Evolutionary conservation across 2,329 filamentous ascomycete genomes (phyloP), one percentile per base, ranked within the genome.

Genomic region (Sporothrix pallida): DNA sequence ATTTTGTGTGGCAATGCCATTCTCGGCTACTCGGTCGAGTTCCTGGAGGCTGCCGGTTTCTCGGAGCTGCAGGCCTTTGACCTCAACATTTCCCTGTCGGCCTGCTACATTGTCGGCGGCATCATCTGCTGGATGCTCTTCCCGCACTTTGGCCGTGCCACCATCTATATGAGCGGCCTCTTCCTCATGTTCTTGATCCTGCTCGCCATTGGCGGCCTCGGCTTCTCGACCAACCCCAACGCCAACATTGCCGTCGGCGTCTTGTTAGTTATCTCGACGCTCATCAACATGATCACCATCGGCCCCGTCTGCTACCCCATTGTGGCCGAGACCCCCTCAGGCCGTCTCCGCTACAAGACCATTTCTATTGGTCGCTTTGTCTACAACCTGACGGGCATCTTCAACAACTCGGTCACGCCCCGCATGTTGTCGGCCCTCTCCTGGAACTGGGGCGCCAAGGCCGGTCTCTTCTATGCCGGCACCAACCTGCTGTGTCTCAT

Each of bases 361-460:
- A 77, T 81, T 10, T 77, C 76, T 48, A 75, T 81, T 12, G 79
- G 78, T 3, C 79, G 80, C 12, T 78, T 77, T 42, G 69, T 77
- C 12, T 81, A 81, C 76, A 79, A 80, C 62, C 67, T 78, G 12
- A 76, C 73, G 13, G 60, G 73, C 42, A 76, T 81, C 23, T 69
- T 69, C 23, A 52, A 52, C 65, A 69, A 69, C 65, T 69, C 65
- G 5, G 65, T 69, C 15, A 69, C 65, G 15, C 65, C 65, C 7
- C 65, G 65, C 65, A 69, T 69, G 65, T 46, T 69, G 13, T 69
- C 65, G 3, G 46, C 65, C 5, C 9, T 52, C 23, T 37, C 83
- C 7, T 85, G 84, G 80, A 83, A 84, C 76, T 84, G 83, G 84
- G 84, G 79, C 76, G 87, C 85, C 78, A 85, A 81, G 81, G 83